phyloP scores from a whole-genome alignment of 139 green algal genomes.

The Raphidocelis subcapitata region DNA sequence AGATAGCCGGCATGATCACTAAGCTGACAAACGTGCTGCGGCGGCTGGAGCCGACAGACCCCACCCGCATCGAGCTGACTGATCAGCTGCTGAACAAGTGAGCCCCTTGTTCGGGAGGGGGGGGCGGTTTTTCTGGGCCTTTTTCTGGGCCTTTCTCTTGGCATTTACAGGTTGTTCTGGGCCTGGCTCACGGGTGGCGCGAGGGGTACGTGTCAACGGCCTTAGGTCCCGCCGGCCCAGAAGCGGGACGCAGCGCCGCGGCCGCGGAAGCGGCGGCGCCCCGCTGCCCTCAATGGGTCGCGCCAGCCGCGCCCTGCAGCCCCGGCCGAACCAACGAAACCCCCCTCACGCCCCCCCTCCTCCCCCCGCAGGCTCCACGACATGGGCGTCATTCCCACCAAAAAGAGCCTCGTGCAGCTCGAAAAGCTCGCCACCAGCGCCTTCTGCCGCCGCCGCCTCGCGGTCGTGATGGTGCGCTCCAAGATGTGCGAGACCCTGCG shows the following conservation, averaged over 20 bases:
- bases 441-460: conserved; percentile 90
- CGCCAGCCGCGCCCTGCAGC: no score
- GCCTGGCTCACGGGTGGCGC: no score
- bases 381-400: conserved; percentile 90
- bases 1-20: conserved; percentile 86
- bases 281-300: no score
- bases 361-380: conserved; percentile 72
- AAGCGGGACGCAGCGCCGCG: no score
- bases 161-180: no score
- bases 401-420: conserved; percentile 92
- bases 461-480: conserved; percentile 92
- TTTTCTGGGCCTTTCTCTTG: no score
- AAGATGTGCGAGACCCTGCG: conserved; percentile 93
- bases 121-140: no score
- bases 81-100: conserved; percentile 96
- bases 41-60: conserved; percentile 83
- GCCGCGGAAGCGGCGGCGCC: no score
- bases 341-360: not conserved
- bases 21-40: conserved; percentile 77
- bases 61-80: conserved; percentile 89
- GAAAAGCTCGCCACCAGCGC: conserved; percentile 89
- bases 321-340: no score
- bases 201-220: no score
- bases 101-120: conserved; percentile 12
- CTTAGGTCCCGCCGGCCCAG: no score